These are phyloP conservation scores for Chytriomyces sp. DNA, from an alignment of 192 early-diverging fungal genomes.

Conservation along the genomic window DNA sequence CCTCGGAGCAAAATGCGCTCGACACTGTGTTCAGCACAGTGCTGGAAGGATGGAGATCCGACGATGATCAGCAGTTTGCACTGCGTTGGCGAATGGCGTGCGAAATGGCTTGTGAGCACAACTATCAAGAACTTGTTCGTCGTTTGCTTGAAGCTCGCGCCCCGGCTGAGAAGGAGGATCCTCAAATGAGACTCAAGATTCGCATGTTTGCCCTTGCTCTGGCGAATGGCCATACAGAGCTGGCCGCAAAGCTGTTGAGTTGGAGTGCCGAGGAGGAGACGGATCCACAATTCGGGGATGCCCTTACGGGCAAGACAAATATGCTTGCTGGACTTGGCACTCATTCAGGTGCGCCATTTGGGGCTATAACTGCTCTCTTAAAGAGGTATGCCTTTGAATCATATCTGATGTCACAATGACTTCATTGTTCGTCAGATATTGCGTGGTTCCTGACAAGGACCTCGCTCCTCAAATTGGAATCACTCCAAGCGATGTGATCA, in stretches of 20 bases:
- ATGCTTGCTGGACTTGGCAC: conserved; percentile 21
- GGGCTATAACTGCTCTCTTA: not conserved
- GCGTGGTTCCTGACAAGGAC: not conserved
- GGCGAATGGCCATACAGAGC: not conserved
- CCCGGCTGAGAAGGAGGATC: not conserved
- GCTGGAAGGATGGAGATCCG: conserved; percentile 6
- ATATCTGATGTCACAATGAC: not conserved
- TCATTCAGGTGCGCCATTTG: not conserved
- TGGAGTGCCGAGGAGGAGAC: conserved; percentile 1
- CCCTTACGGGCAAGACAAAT: not conserved
- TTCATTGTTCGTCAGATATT: conserved; percentile 8
- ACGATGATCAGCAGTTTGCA: not conserved
- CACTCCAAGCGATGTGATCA: not conserved
- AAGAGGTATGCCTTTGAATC: not conserved
- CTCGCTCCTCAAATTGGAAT: conserved; percentile 23
- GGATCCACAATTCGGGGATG: not conserved
- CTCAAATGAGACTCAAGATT: not conserved
- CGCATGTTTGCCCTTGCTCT: conserved; percentile 16
- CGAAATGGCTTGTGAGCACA: conserved; percentile 21
- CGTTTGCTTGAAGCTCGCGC: conserved; percentile 9
- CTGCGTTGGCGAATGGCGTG: conserved; percentile 21
- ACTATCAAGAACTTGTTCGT: not conserved
- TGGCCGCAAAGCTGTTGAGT: not conserved
- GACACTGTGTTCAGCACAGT: conserved; percentile 7
- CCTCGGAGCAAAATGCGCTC: not conserved